Base-by-base conservation (phyloP, 2,329 filamentous ascomycete genomes). In the Plectosphaerella cucumerina region DNA sequence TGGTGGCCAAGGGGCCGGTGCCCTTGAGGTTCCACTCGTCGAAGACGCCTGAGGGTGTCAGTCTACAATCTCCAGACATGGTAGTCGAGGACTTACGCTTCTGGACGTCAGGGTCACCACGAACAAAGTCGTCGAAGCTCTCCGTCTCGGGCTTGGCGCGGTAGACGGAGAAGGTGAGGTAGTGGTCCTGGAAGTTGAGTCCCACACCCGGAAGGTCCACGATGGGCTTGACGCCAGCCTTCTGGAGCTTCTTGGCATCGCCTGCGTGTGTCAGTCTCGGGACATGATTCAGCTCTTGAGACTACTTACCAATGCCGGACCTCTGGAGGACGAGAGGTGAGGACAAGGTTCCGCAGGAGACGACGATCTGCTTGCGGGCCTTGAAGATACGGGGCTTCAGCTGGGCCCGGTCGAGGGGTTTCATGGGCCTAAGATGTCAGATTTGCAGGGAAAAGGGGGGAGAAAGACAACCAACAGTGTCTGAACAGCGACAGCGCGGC, bases 1-100 rank as follows among this genome's bases (percentile, higher is more conserved):
- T 91, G 45, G 88, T 91, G 2, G 87, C 78, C 37, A 91, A 72
- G 2, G 87, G 87, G 0, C 89, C 89, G 3, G 88, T 92, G 3
- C 89, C 89, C 61, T 90, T 90, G 55, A 85, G 67, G 54, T 89
- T 84, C 88, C 88, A 92, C 64, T 91, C 86, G 1, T 89, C 79
- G 54, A 83, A 91, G 8, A 91, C 84, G 56, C 70, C 78, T 78
- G 23, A 4, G 3, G 4, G 14, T 11, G 44, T 60, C 10, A 60
- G 53, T 43, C 37, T 8, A 51, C 15, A 17, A 15, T 5, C 6
- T 14, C 8, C 20, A 11, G 4, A 21, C n/a, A 8, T 3, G 1
- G 17, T 2, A 14, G 8, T n/a, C n/a, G 2, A n/a, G 6, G 3
- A 50, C 72, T 60, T 65, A 72, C 74, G 68, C 69, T 90, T 86